These are phyloP conservation scores for Blepharisma stoltei DNA, from an alignment of 73 alveolate genomes.

Conservation along the genomic window DNA sequence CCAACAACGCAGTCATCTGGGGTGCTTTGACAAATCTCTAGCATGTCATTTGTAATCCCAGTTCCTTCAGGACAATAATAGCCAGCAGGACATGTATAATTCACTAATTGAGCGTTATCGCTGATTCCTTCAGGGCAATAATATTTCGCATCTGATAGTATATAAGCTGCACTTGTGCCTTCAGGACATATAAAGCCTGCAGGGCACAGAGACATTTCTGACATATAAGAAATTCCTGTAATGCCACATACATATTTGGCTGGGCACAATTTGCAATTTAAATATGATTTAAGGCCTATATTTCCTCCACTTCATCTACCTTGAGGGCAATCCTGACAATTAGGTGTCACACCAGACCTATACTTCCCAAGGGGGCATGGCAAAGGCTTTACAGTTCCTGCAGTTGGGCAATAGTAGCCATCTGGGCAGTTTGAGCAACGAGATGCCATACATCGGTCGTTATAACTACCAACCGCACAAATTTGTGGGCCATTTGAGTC, in stretches of 20 bases:
- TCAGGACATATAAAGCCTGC: conserved; percentile 12
- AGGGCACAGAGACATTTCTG: not conserved
- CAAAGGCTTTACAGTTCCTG: not conserved
- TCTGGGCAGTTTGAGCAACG: conserved; percentile 7
- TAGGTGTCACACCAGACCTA: not conserved
- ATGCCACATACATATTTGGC: not conserved
- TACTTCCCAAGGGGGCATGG: not conserved
- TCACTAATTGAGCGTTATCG: no score
- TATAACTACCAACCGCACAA: not conserved
- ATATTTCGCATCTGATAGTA: not conserved
- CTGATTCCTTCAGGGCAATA: not conserved
- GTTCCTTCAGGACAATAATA: conserved; percentile 7
- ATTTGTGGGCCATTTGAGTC: not conserved
- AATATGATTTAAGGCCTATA: not conserved
- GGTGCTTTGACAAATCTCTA: not conserved
- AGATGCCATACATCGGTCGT: not conserved
- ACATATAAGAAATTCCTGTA: not conserved
- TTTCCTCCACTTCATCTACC: conserved; percentile 18
- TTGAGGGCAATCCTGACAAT: not conserved
- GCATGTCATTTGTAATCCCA: not conserved
- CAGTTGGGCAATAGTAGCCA: not conserved
- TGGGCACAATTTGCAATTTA: not conserved
- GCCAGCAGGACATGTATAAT: conserved; percentile 10
- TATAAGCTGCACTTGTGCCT: not conserved
- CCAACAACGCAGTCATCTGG: not conserved